Evolutionary conservation across 352 stramenopile species (phyloP).

Genomic region (Phytophthora sp.): DNA sequence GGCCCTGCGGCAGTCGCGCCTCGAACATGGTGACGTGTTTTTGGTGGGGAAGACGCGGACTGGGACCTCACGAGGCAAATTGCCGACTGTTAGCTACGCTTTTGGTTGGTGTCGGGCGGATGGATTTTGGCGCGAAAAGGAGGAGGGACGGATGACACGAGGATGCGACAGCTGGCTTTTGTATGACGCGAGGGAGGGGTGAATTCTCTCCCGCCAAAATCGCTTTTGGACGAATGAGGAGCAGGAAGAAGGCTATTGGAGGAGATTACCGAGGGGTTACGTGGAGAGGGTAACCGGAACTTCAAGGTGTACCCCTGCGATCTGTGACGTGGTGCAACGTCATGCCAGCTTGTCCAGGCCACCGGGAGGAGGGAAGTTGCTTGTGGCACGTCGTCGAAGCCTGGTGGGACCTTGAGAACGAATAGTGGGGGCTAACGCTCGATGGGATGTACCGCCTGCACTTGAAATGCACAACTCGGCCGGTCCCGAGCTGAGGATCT

Average conservation of each 20-base stretch:
- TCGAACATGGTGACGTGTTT: constrained; percentile 96
- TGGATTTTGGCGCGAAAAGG: constrained; percentile 40
- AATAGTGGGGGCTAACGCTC: neutral
- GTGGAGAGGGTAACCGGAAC: constrained; percentile 12
- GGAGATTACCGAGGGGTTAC: constrained; percentile 8
- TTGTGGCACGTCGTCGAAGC: neutral
- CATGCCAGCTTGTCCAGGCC: constrained; percentile 15
- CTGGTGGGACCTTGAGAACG: neutral
- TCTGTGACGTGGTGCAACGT: constrained; percentile 19
- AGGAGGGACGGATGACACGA: constrained; percentile 4
- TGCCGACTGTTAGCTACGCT: constrained; percentile 39
- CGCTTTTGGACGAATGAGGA: constrained; percentile 22
- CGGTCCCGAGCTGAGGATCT: neutral
- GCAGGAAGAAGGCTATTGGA: constrained; percentile 13
- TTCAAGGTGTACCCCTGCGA: constrained; percentile 27
- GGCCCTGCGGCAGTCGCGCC: constrained; percentile 95
- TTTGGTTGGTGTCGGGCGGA: constrained; percentile 16
- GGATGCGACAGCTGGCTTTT: neutral
- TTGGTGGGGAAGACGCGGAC: neutral
- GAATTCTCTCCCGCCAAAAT: constrained; percentile 33
- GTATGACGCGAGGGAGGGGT: constrained; percentile 24
- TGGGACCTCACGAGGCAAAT: constrained; percentile 39
- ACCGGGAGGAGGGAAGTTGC: neutral
- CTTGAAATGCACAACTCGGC: constrained; percentile 21
- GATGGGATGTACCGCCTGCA: constrained; percentile 2